A percentile compares a stretch with the other conserved stretches of the same genome.
Evolutionary conservation across 139 green algal genomes (phyloP).

Genomic region (Protoeuglena noctilucae): DNA sequence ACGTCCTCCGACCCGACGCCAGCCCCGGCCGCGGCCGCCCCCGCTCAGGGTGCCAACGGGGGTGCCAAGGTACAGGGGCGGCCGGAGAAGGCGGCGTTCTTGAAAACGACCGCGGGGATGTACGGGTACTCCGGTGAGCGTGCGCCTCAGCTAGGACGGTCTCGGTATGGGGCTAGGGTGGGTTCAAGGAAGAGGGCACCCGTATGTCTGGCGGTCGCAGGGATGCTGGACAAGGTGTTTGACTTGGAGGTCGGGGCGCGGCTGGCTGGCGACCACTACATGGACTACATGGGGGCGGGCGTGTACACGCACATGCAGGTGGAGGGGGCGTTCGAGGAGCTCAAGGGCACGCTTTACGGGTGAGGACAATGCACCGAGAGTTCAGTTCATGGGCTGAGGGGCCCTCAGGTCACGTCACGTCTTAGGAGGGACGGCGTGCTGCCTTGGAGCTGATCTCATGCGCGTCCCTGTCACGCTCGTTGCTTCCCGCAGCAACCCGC

Average conservation of each 20-base stretch:
- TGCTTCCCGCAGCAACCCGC: no score
- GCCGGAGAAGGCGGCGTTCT: not conserved
- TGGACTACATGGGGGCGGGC: constrained; percentile 48
- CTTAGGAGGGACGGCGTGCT: no score
- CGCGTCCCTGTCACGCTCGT: no score
- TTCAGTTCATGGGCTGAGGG: constrained; percentile 18
- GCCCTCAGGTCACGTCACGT: no score
- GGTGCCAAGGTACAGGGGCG: no score
- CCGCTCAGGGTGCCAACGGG: not conserved
- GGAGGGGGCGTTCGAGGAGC: constrained; percentile 29
- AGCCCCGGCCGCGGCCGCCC: no score
- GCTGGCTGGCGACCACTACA: constrained; percentile 48
- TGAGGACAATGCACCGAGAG: not conserved
- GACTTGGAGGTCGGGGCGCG: constrained; percentile 30
- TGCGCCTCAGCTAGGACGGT: not conserved
- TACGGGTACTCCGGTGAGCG: constrained; percentile 37
- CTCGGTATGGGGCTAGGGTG: not conserved
- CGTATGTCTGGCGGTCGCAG: not conserved
- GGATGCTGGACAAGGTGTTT: constrained; percentile 36
- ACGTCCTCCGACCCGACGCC: not conserved
- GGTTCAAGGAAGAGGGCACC: not conserved
- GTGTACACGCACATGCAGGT: constrained; percentile 40
- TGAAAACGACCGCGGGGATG: constrained; percentile 1
- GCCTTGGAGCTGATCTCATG: no score
- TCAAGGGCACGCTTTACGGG: not conserved